Conservation (phyloP, 176 grass and related monocot genomes). For the Oropetium thomaeum region DNA sequence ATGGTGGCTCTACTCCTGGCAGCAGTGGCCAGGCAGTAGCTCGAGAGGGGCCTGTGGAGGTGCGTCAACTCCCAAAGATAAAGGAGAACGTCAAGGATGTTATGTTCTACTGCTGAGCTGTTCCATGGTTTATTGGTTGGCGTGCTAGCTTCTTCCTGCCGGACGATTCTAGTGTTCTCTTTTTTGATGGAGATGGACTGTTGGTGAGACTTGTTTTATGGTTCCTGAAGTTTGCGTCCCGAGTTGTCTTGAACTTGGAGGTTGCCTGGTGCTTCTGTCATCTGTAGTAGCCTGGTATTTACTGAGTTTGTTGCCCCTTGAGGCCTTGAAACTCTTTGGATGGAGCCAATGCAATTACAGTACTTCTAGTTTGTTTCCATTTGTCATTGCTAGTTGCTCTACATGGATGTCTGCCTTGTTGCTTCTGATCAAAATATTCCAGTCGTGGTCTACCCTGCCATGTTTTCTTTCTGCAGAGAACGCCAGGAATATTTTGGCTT, state of each 20-base stretch:
- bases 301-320: conserved; percentile 12
- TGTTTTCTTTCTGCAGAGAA: background rate
- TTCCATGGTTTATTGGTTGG: background rate
- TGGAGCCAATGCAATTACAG: conserved; percentile 21
- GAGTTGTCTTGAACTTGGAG: background rate
- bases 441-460: no score
- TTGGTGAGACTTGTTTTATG: background rate
- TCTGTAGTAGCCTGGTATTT: conserved; percentile 29
- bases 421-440: background rate
- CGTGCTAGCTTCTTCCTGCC: background rate
- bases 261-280: background rate
- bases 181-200: conserved; percentile 1
- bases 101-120: conserved; percentile 81
- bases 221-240: background rate
- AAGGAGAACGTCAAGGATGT: conserved; percentile 74
- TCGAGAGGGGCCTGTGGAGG: conserved; percentile 40
- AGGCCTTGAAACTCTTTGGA: conserved; percentile 21
- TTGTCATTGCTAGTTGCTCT: background rate
- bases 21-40: conserved; percentile 25
- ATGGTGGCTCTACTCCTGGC: conserved; percentile 37
- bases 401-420: background rate
- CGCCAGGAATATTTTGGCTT: background rate
- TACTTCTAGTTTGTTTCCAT: background rate
- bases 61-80: conserved; percentile 60
- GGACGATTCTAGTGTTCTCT: background rate